Percentiles rank a stretch among this genome's conserved stretches.
These are phyloP conservation scores for Ceratocystis smalleyi DNA, from an alignment of 2,329 filamentous ascomycete species.

Conservation along the genomic window DNA sequence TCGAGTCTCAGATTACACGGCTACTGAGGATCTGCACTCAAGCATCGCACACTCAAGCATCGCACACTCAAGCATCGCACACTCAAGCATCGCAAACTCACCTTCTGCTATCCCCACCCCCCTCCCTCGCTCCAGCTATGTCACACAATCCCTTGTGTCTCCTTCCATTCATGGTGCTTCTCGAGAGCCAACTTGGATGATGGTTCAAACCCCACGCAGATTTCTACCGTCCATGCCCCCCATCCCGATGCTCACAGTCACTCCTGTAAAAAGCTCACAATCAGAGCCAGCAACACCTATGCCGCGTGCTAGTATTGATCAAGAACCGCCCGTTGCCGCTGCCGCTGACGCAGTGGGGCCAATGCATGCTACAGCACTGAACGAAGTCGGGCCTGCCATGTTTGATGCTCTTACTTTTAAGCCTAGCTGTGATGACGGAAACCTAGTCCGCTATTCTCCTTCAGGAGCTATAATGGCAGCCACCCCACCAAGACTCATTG, in stretches of 20 bases:
- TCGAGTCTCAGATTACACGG: conserved; percentile 65
- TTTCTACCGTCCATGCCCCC: conserved; percentile 10
- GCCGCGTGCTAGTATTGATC: neutral
- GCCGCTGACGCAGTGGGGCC: conserved; percentile 24
- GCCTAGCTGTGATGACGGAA: conserved; percentile 60
- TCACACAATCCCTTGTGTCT: conserved; percentile 5
- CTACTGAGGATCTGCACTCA: conserved; percentile 44
- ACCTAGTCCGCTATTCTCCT: conserved; percentile 68
- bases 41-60: conserved; percentile 10
- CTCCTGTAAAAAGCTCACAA: conserved; percentile 16
- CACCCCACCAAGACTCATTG: conserved; percentile 77
- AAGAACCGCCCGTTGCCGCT: neutral
- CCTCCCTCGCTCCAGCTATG: conserved; percentile 10
- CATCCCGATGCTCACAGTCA: neutral
- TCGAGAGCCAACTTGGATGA: conserved; percentile 16
- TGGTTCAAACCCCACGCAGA: conserved; percentile 11
- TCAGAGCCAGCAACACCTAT: conserved; percentile 24
- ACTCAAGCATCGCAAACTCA: conserved; percentile 10
- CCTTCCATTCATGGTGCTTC: conserved; percentile 12
- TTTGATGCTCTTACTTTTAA: conserved; percentile 70
- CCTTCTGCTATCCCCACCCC: conserved; percentile 6
- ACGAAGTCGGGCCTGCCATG: conserved; percentile 54
- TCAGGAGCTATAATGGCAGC: conserved; percentile 68
- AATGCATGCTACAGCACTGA: conserved; percentile 34
- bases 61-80: conserved; percentile 11